Evolutionary conservation across 352 stramenopile species (phyloP).

Genomic region (Phytopythium delawarense): DNA sequence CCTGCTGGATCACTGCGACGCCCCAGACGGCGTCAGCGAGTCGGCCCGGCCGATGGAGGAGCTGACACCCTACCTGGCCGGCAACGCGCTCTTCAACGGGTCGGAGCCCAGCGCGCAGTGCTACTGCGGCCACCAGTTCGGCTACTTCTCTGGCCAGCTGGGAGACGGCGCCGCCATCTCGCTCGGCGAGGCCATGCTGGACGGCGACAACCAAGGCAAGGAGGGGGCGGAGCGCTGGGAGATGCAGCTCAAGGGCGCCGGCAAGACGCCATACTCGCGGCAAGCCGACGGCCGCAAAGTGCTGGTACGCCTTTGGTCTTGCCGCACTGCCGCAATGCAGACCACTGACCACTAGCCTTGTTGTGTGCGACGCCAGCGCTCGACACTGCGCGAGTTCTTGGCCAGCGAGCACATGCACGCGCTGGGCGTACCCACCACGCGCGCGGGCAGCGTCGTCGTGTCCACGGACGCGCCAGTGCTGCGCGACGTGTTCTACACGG

Average conservation of each 20-base stretch:
- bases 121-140: conserved; percentile 92
- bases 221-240: conserved; percentile 71
- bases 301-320: conserved; percentile 18
- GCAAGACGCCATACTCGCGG: conserved; percentile 94
- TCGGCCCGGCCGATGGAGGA: conserved; percentile 32
- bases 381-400: conserved; percentile 96
- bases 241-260: conserved; percentile 96
- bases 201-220: conserved; percentile 3
- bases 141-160: conserved; percentile 89
- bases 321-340: background rate
- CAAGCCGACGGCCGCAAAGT: conserved; percentile 93
- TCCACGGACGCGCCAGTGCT: conserved; percentile 68
- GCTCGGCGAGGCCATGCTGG: conserved; percentile 72
- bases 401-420: conserved; percentile 95
- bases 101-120: conserved; percentile 83
- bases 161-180: conserved; percentile 89
- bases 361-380: conserved; percentile 49
- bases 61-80: conserved; percentile 54
- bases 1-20: conserved; percentile 11
- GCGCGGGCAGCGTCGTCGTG: conserved; percentile 77
- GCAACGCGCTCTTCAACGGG: conserved; percentile 70
- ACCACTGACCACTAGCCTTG: too few relatives aligned
- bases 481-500: conserved; percentile 89
- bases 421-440: conserved; percentile 92
- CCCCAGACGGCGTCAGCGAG: conserved; percentile 2